Conservation (phyloP, 1,284 basidiomycete species). For the Microbotryum silenes-acaulis region DNA sequence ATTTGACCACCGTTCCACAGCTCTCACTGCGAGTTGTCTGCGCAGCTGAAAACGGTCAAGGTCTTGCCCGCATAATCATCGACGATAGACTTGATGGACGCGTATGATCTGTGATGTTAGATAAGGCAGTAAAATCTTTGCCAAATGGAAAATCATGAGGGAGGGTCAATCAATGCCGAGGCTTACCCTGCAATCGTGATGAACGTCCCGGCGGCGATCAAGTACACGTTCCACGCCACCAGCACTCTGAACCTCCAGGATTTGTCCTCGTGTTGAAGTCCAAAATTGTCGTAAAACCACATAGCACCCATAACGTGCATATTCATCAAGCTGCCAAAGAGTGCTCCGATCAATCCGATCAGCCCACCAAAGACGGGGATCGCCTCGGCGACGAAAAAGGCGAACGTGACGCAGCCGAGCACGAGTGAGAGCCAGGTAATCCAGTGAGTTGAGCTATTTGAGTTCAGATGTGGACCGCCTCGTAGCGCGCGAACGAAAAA, state of each 20-base stretch:
- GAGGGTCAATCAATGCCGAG: too few species aligned
- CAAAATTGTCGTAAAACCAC: conserved; percentile 21
- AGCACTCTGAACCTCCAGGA: neutral
- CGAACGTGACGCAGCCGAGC: conserved; percentile 45
- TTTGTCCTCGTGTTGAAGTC: neutral
- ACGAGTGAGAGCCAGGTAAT: conserved; percentile 50
- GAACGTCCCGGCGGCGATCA: conserved; percentile 18
- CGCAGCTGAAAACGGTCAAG: conserved; percentile 4
- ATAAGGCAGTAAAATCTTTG: neutral
- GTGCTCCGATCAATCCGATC: conserved; percentile 11
- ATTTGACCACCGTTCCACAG: too few species aligned
- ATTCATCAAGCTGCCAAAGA: neutral
- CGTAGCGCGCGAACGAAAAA: conserved; percentile 56
- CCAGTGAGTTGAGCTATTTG: conserved; percentile 55
- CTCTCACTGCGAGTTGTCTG: conserved; percentile 9
- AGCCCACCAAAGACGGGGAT: conserved; percentile 11
- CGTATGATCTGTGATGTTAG: conserved; percentile 1
- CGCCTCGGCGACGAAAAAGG: conserved; percentile 47
- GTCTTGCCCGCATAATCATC: conserved; percentile 1
- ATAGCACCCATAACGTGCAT: conserved; percentile 4
- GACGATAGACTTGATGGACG: conserved; percentile 6
- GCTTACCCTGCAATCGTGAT: conserved; percentile 16
- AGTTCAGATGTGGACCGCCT: conserved; percentile 52
- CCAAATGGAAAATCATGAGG: too few species aligned
- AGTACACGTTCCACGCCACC: conserved; percentile 11